These are phyloP conservation scores for Hypholoma fasciculare DNA, from an alignment of 768 basidiomycete species.

Conservation along the genomic window DNA sequence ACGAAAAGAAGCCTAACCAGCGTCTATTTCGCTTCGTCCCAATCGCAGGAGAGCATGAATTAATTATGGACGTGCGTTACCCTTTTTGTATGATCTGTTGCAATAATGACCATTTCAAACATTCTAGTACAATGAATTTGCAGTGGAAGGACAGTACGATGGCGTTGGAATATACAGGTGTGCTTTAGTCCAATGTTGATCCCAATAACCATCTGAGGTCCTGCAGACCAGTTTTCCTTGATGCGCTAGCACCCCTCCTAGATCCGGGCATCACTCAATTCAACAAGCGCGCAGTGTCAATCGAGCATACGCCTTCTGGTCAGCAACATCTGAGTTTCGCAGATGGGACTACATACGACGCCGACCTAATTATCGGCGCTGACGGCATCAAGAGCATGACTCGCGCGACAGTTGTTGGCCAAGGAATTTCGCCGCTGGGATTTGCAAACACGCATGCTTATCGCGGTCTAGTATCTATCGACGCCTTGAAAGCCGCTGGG, in stretches of 20 bases:
- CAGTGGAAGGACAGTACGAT: conserved; percentile 26
- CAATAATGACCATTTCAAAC: not conserved
- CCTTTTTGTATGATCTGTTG: not conserved
- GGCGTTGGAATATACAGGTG: conserved; percentile 50
- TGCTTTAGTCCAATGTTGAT: not conserved
- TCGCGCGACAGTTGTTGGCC: conserved; percentile 50
- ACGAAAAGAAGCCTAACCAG: conserved; percentile 29
- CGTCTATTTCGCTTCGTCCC: conserved; percentile 41
- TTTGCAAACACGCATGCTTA: conserved; percentile 52
- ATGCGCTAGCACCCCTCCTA: conserved; percentile 43
- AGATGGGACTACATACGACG: conserved; percentile 43
- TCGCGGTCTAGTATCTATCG: conserved; percentile 44
- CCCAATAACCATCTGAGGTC: not conserved
- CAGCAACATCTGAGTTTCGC: conserved; percentile 41
- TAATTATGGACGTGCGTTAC: conserved; percentile 42
- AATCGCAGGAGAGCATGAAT: conserved; percentile 41
- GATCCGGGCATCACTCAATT: conserved; percentile 45
- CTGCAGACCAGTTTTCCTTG: conserved; percentile 49
- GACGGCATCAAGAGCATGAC: conserved; percentile 52
- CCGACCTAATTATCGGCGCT: conserved; percentile 48
- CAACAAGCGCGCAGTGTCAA: conserved; percentile 46
- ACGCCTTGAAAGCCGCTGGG: conserved; percentile 39
- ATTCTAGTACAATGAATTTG: conserved; percentile 11
- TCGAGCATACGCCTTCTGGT: conserved; percentile 27
- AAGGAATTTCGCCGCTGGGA: conserved; percentile 35